phyloP scores from a whole-genome alignment of 257 asterid genomes.

The Fraxinus cuspidata region DNA sequence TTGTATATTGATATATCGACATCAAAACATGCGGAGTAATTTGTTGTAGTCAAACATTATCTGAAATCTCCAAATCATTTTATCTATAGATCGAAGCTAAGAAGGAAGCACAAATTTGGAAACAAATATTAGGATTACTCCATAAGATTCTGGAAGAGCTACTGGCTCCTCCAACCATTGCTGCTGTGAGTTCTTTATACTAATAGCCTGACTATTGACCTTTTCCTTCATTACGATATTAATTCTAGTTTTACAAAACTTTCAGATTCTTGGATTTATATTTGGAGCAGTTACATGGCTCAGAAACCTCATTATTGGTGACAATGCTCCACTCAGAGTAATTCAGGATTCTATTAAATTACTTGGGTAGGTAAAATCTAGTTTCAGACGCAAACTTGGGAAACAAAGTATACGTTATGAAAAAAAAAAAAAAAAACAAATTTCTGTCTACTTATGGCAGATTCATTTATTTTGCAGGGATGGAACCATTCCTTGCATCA shows the following conservation, averaged over 20 bases:
- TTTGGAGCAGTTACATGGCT: slow-evolving; percentile 74
- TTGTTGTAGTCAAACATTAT: background rate
- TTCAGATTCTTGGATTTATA: slow-evolving; percentile 63
- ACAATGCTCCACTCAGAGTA: slow-evolving; percentile 69
- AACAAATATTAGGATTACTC: slow-evolving; percentile 27
- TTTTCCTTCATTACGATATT: background rate
- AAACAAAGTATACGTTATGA: background rate
- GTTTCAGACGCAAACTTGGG: background rate
- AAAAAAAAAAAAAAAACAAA: background rate
- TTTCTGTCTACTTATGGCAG: background rate
- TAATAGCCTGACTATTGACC: no score
- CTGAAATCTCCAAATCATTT: background rate
- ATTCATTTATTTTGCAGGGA: slow-evolving; percentile 39
- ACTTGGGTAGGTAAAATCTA: slow-evolving; percentile 58
- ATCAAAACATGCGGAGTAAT: background rate
- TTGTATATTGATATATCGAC: background rate
- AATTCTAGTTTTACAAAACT: background rate
- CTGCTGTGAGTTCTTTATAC: slow-evolving; percentile 48
- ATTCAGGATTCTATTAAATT: slow-evolving; percentile 55
- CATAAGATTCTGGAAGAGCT: slow-evolving; percentile 65
- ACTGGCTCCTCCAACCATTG: slow-evolving; percentile 72
- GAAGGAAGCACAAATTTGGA: slow-evolving; percentile 31
- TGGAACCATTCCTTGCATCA: slow-evolving; percentile 87
- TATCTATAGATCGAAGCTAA: slow-evolving; percentile 23
- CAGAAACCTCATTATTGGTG: slow-evolving; percentile 67